Conservation (phyloP, 2,329 filamentous ascomycete genomes). For the Acrodontium crateriforme region DNA sequence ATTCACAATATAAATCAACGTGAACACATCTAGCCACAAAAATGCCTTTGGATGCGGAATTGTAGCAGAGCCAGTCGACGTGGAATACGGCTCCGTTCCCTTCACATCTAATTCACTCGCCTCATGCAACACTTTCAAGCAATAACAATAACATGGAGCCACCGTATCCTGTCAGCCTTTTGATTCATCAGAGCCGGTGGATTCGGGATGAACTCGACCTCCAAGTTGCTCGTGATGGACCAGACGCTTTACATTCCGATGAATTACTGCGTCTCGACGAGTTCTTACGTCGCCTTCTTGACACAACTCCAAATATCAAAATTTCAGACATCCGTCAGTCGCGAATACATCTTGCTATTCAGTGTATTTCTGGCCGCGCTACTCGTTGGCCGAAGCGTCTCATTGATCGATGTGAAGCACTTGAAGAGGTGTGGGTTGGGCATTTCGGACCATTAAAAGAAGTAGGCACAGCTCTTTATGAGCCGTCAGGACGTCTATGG, state of each 20-base stretch:
- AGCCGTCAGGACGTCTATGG: slow-evolving; percentile 29
- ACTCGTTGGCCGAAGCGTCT: slow-evolving; percentile 34
- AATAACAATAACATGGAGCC: no score
- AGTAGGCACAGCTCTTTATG: slow-evolving; percentile 28
- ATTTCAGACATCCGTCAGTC: slow-evolving; percentile 27
- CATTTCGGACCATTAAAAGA: slow-evolving; percentile 26
- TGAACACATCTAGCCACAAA: no score
- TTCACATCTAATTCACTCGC: no score
- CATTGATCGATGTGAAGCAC: slow-evolving; percentile 30
- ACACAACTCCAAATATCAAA: slow-evolving; percentile 17
- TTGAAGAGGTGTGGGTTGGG: slow-evolving; percentile 26
- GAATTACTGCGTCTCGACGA: slow-evolving; percentile 32
- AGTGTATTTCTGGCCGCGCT: slow-evolving; percentile 29
- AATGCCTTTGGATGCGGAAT: no score
- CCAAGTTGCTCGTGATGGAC: slow-evolving; percentile 31
- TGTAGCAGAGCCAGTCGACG: no score
- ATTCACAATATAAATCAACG: no score
- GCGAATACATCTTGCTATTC: slow-evolving; percentile 33
- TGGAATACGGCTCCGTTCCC: no score
- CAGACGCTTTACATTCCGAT: slow-evolving; percentile 28
- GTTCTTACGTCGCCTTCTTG: slow-evolving; percentile 21
- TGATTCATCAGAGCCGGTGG: no score
- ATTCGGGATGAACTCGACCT: slow-evolving; percentile 36
- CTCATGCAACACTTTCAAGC: no score
- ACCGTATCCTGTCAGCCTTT: no score